phyloP scores from a whole-genome alignment of 2,329 filamentous ascomycete species.

The Aureobasidium sp. region DNA sequence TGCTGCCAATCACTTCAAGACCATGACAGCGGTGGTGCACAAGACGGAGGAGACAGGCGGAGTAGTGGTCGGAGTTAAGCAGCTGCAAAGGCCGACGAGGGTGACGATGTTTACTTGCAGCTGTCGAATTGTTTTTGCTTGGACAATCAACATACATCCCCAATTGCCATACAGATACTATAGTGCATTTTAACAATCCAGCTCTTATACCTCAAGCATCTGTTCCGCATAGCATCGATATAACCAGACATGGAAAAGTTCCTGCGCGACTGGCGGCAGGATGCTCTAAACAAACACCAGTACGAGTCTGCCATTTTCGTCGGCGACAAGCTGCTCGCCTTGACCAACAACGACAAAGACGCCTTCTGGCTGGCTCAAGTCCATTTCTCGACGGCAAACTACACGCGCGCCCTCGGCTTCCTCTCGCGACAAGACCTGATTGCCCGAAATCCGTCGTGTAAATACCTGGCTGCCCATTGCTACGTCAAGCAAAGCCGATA shows the following conservation, averaged over 20 bases:
- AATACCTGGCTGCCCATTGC: constrained; percentile 89
- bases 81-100: not conserved
- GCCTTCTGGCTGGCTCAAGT: constrained; percentile 98
- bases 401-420: constrained; percentile 81
- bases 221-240: constrained; percentile 1
- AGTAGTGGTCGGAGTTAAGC: not conserved
- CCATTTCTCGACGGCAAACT: constrained; percentile 92
- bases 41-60: not conserved
- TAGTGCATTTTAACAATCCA: constrained; percentile 12
- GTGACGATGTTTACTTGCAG: constrained; percentile 12
- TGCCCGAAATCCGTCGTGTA: constrained; percentile 73
- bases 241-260: constrained; percentile 73
- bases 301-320: constrained; percentile 96
- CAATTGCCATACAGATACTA: not conserved
- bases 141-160: not conserved
- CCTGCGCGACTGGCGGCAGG: constrained; percentile 88
- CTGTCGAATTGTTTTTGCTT: not conserved
- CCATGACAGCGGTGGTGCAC: not conserved
- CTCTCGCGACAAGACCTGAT: constrained; percentile 79
- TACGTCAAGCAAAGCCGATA: constrained; percentile 86
- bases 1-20: not conserved
- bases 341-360: constrained; percentile 89
- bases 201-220: constrained; percentile 2
- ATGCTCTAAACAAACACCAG: constrained; percentile 91
- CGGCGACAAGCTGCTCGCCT: constrained; percentile 88